Evolutionary conservation across 2,329 filamentous ascomycete species (phyloP), one percentile per base, ranked within the genome.

Genomic region (Ustulina deusta): DNA sequence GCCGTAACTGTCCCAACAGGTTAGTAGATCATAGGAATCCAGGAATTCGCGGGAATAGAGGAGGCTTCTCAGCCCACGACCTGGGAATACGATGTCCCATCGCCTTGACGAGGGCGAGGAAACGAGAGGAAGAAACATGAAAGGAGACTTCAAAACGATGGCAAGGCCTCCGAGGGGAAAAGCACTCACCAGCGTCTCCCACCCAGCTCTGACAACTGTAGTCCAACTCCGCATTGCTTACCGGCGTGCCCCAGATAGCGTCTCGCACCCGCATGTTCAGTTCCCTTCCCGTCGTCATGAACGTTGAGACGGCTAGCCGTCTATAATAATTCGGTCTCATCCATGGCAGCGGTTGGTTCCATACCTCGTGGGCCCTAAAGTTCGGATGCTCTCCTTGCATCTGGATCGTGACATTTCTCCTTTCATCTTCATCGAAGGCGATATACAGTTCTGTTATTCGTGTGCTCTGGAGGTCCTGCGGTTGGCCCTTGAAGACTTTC

Each of bases 401-500:
- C 64, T 71, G 75, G 54, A 78, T 74, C 38, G 74, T 77, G 66
- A 76, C 72, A 68, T 76, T 77, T 40, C 62, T 74, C 34, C 63
- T 69, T 65, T 75, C 73, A 66, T 74, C 70, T 40, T 75, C 76
- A 51, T 77, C 74, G 64, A 75, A 73, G 29, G 74, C 72, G 42
- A 77, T 74, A 38, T 70, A 74, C 40, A 78, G 65, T 61, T 78
- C 75, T 63, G 75, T 77, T 52, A 71, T 66, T 62, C 76, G 74
- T 34, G 74, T 59, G 52, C 71, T 75, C 62, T 77, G 74, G 55
- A 74, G 72, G 60, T 78, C 76, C 65, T 69, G 69, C 36, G 76
- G 76, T 20, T 74, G 68, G 25, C 76, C 76, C 36, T 70, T 74
- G 66, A 77, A 78, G 55, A 78, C 74, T 69, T 59, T 52, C 38